Evolutionary conservation across 495 filamentous ascomycete genomes (phyloP).

Genomic region (Xanthoparmelia taractica): DNA sequence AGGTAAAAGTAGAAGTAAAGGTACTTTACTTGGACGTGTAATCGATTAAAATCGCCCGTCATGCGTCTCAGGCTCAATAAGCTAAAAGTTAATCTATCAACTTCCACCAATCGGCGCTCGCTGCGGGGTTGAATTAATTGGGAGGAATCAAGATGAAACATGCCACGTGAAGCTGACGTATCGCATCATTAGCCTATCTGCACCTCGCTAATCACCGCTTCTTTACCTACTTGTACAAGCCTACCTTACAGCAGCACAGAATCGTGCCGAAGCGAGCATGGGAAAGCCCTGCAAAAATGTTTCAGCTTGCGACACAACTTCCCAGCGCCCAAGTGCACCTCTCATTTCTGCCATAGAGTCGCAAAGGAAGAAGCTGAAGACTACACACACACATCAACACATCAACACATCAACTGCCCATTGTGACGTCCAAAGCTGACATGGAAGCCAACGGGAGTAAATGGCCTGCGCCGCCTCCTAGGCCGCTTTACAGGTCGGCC

Average conservation of each 20-base stretch:
- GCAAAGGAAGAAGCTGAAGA: neutral
- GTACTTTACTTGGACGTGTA: too few species aligned
- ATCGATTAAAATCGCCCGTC: too few species aligned
- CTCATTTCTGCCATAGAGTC: too few species aligned
- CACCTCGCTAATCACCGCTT: neutral
- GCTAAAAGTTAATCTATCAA: neutral
- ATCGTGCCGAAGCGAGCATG: too few species aligned
- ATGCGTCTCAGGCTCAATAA: too few species aligned
- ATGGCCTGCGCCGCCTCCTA: slow-evolving; percentile 1
- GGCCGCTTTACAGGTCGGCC: neutral
- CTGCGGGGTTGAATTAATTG: neutral
- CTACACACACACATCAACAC: too few species aligned
- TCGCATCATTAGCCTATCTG: neutral
- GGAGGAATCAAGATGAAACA: too few species aligned
- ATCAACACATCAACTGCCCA: neutral
- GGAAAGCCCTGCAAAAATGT: neutral
- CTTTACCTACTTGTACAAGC: too few species aligned
- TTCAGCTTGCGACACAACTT: too few species aligned
- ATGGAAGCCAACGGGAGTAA: neutral
- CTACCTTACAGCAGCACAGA: too few species aligned
- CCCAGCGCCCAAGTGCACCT: too few species aligned
- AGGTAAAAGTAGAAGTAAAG: too few species aligned
- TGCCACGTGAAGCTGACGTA: slow-evolving; percentile 2
- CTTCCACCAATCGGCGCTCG: neutral
- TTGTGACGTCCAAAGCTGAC: neutral